Evolutionary conservation across 805 yeast genomes (phyloP).

Genomic region (Suhomyces prunicola): DNA sequence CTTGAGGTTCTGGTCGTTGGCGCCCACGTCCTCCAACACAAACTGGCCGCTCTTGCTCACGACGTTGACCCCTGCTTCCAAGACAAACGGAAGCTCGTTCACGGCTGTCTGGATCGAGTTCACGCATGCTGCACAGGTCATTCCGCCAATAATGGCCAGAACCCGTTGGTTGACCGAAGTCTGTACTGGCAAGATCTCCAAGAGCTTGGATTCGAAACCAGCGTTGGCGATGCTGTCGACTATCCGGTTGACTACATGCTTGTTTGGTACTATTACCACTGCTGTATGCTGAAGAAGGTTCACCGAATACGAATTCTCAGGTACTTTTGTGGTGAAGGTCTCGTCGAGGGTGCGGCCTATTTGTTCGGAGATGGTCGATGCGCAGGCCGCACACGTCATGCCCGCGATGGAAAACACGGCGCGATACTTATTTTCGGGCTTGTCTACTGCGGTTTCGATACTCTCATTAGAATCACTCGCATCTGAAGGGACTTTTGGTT

Average conservation of each 20-base stretch:
- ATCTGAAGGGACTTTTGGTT: not conserved
- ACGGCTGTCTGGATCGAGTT: constrained; percentile 50
- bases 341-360: constrained; percentile 4
- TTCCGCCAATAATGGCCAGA: constrained; percentile 65
- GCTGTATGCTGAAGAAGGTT: constrained; percentile 54
- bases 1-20: constrained; percentile 23
- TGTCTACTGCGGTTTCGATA: constrained; percentile 26
- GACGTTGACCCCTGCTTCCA: constrained; percentile 51
- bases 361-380: constrained; percentile 22
- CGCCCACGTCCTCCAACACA: constrained; percentile 43
- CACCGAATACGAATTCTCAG: constrained; percentile 42
- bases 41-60: constrained; percentile 65
- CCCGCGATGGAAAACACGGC: constrained; percentile 54
- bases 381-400: constrained; percentile 43
- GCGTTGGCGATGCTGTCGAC: constrained; percentile 24
- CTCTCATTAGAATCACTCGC: constrained; percentile 9
- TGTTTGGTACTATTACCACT: constrained; percentile 49
- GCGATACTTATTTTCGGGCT: constrained; percentile 26
- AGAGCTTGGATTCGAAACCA: constrained; percentile 46
- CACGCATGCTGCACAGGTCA: constrained; percentile 72
- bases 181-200: constrained; percentile 59
- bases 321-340: not conserved
- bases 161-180: constrained; percentile 48
- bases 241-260: constrained; percentile 39
- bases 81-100: constrained; percentile 48